Evolutionary conservation across 768 basidiomycete genomes (phyloP).

Genomic region (Agaricus bisporus): DNA sequence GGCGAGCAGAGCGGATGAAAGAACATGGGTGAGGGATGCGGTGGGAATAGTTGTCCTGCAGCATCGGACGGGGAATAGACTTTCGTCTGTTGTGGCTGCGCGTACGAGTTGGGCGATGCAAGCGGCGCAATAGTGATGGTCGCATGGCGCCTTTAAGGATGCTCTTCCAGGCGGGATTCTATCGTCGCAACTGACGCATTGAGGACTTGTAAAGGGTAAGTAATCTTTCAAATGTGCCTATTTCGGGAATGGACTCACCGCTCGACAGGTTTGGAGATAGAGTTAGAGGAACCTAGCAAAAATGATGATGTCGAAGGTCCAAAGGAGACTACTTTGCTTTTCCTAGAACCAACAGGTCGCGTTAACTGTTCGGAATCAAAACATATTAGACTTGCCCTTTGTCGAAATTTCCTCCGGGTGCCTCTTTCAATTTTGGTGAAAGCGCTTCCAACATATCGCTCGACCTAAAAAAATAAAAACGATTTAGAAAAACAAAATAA

Average conservation of each 20-base stretch:
- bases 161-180: constrained; percentile 1
- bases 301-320: not conserved
- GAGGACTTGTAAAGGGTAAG: not conserved
- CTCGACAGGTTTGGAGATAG: not conserved
- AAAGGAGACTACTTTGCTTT: not conserved
- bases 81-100: constrained; percentile 15
- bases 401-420: not conserved
- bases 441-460: constrained; percentile 1
- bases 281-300: not conserved
- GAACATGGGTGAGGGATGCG: not conserved
- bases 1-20: constrained; percentile 6
- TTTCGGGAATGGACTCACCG: not conserved
- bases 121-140: constrained; percentile 16
- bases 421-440: constrained; percentile 3
- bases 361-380: not conserved
- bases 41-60: constrained; percentile 14
- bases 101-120: constrained; percentile 15
- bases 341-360: not conserved
- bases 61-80: constrained; percentile 17
- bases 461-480: not conserved
- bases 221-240: not conserved
- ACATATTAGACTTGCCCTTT: not conserved
- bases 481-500: not conserved
- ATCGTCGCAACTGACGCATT: constrained; percentile 16
- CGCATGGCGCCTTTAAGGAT: constrained; percentile 11